These are phyloP conservation scores for Thraustochytrium sp. DNA, from an alignment of 352 stramenopile genomes.

Conservation along the genomic window DNA sequence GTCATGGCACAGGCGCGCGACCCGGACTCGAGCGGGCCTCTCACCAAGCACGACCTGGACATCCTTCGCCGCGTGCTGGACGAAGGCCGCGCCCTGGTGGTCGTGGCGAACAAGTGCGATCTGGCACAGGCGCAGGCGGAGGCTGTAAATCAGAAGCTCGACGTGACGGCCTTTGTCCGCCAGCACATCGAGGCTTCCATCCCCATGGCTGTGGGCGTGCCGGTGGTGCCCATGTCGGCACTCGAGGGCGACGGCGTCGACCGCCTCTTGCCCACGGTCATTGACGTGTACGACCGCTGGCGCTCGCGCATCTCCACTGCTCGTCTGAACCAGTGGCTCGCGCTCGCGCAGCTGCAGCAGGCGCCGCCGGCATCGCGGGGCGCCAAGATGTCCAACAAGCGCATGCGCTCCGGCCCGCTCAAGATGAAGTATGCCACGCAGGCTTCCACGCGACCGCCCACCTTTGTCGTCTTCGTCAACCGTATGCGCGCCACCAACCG, in stretches of 20 bases:
- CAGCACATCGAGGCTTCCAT: constrained; percentile 31
- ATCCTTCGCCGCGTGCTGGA: constrained; percentile 47
- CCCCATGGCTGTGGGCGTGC: constrained; percentile 22
- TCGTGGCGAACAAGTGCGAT: constrained; percentile 53
- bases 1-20: constrained; percentile 23
- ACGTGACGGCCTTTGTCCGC: constrained; percentile 32
- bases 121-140: constrained; percentile 13
- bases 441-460: constrained; percentile 50
- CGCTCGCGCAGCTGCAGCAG: constrained; percentile 38
- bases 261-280: constrained; percentile 43
- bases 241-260: constrained; percentile 40
- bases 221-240: constrained; percentile 49
- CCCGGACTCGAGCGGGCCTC: constrained; percentile 27
- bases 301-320: constrained; percentile 47
- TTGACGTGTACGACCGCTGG: constrained; percentile 52
- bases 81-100: constrained; percentile 50
- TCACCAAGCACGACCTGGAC: constrained; percentile 50
- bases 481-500: background rate
- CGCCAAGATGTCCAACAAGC: constrained; percentile 6
- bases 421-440: constrained; percentile 54
- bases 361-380: constrained; percentile 30
- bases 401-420: background rate
- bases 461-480: constrained; percentile 54
- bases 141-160: constrained; percentile 4
- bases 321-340: constrained; percentile 53